Conservation (phyloP, 176 grass and related monocot genomes). For the Bothriochloa decipiens region DNA sequence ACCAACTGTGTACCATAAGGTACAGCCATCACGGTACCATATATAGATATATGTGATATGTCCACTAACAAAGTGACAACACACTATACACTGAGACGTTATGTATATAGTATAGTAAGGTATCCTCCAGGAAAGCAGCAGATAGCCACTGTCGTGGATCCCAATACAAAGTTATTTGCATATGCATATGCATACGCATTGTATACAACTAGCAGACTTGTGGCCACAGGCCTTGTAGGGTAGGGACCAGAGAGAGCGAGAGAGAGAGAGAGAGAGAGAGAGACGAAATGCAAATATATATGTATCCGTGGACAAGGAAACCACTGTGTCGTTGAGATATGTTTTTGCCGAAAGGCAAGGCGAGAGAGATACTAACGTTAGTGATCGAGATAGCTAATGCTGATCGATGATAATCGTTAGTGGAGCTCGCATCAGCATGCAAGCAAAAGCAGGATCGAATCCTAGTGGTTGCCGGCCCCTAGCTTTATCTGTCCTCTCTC, state of each 20-base stretch:
- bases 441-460: background rate
- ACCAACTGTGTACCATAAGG: background rate
- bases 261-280: background rate
- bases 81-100: no score
- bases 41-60: no score
- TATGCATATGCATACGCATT: background rate
- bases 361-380: no score
- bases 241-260: no score
- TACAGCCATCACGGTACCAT: background rate
- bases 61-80: background rate
- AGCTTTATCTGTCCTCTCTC: no score
- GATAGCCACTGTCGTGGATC: background rate
- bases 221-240: no score
- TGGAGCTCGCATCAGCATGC: slow-evolving; percentile 30
- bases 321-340: background rate
- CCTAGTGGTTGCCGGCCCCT: background rate
- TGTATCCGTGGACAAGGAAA: no score
- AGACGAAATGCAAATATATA: no score
- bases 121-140: no score
- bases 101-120: no score
- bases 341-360: background rate
- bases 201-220: background rate
- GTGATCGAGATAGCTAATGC: no score
- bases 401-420: background rate
- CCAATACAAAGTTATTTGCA: background rate